phyloP scores from a whole-genome alignment of 1,139 yeast genomes.

The Kodamaea alishanica region DNA sequence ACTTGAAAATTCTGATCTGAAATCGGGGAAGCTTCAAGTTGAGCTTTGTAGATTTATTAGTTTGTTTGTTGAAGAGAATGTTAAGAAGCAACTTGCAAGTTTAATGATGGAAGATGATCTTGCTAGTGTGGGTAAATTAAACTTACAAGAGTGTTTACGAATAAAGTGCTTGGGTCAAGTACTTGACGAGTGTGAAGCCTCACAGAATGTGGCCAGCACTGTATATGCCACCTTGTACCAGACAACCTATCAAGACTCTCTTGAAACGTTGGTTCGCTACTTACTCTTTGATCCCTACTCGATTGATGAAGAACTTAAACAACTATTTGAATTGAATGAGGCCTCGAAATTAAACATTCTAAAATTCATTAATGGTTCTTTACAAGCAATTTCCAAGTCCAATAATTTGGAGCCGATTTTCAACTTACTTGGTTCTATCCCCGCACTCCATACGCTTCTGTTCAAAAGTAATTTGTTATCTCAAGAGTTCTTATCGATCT shows the following conservation, averaged over 20 bases:
- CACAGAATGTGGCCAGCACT: slow-evolving; percentile 4
- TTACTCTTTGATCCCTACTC: slow-evolving; percentile 43
- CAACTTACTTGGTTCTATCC: slow-evolving; percentile 1
- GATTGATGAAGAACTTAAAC: slow-evolving; percentile 7
- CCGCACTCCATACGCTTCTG: slow-evolving; percentile 22
- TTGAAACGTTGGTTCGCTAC: slow-evolving; percentile 39
- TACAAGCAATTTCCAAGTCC: slow-evolving; percentile 1
- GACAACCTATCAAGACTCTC: slow-evolving; percentile 20
- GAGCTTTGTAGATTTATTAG: slow-evolving; percentile 33
- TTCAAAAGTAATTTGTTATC: slow-evolving; percentile 16
- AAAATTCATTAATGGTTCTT: slow-evolving; percentile 29
- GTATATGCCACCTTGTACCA: slow-evolving; percentile 20
- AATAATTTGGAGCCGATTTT: no score
- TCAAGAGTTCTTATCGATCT: slow-evolving; percentile 25
- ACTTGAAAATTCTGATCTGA: slow-evolving; percentile 13
- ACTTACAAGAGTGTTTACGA: slow-evolving; percentile 11
- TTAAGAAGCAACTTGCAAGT: slow-evolving; percentile 17
- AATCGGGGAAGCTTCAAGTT: slow-evolving; percentile 25
- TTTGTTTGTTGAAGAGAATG: slow-evolving; percentile 18
- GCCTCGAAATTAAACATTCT: slow-evolving; percentile 17
- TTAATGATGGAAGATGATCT: slow-evolving; percentile 9
- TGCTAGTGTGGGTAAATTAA: slow-evolving; percentile 3
- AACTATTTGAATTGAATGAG: slow-evolving; percentile 11
- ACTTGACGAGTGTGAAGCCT: background rate
- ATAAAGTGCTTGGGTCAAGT: slow-evolving; percentile 10